Percentiles rank a stretch among this genome's conserved stretches.
Evolutionary conservation across 2,329 filamentous ascomycete genomes (phyloP).

Genomic region (Teratosphaeria gauchensis): DNA sequence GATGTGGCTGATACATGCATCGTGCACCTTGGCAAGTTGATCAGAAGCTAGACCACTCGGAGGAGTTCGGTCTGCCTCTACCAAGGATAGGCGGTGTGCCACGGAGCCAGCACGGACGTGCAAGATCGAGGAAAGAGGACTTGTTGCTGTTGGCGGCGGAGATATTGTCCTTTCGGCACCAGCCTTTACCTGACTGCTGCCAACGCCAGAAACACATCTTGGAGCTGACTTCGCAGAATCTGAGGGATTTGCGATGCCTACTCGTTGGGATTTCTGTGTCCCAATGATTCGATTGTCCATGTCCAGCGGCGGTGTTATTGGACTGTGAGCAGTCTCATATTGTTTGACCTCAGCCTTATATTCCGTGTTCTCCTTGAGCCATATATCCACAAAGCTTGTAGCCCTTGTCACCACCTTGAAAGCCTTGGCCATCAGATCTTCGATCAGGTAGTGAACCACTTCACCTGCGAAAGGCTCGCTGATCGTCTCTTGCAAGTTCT

Average conservation of each 20-base stretch:
- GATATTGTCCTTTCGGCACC: neutral
- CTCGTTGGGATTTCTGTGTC: neutral
- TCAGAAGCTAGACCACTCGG: slow-evolving; percentile 69
- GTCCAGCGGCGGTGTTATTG: neutral
- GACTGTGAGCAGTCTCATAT: neutral
- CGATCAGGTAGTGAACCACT: slow-evolving; percentile 65
- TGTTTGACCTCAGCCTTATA: neutral
- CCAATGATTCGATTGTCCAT: neutral
- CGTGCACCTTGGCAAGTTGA: slow-evolving; percentile 68
- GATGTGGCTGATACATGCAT: slow-evolving; percentile 80
- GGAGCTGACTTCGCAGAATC: neutral
- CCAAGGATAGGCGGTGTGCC: slow-evolving; percentile 22
- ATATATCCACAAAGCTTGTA: slow-evolving; percentile 78
- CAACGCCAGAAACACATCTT: neutral
- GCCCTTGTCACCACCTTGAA: slow-evolving; percentile 91
- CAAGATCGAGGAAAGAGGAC: neutral
- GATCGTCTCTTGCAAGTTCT: slow-evolving; percentile 69
- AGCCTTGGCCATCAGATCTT: slow-evolving; percentile 86
- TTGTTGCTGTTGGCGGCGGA: neutral
- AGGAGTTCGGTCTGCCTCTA: slow-evolving; percentile 12
- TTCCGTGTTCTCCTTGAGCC: slow-evolving; percentile 37
- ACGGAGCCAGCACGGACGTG: slow-evolving; percentile 4
- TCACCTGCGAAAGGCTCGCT: slow-evolving; percentile 42
- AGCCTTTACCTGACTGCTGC: neutral
- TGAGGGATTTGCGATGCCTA: neutral